Conservation (phyloP, 2,329 filamentous ascomycete genomes). For the Cryphonectria radicalis region DNA sequence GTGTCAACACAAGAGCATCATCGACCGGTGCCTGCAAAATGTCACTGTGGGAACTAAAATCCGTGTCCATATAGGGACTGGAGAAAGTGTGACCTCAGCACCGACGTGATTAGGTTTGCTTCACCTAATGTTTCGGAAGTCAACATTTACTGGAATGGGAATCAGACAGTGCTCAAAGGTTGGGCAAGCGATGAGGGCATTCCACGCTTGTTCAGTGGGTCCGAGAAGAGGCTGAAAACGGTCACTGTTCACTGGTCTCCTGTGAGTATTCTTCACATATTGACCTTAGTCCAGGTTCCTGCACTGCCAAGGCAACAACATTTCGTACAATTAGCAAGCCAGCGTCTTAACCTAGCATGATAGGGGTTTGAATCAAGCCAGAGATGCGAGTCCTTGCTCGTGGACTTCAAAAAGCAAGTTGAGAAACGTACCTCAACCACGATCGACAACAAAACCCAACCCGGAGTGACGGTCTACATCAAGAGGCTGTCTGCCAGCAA, state of each 20-base stretch:
- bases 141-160: constrained; percentile 13
- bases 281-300: neutral
- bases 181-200: constrained; percentile 10
- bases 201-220: neutral
- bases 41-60: neutral
- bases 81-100: constrained; percentile 16
- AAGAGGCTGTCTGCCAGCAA: neutral
- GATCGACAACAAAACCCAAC: too few relatives aligned
- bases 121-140: neutral
- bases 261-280: constrained; percentile 5
- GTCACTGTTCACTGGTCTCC: constrained; percentile 4
- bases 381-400: too few relatives aligned
- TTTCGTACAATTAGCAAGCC: too few relatives aligned
- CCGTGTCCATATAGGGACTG: constrained; percentile 6
- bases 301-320: neutral
- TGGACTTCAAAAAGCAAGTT: too few relatives aligned
- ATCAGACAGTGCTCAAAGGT: constrained; percentile 1
- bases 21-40: neutral
- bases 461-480: too few relatives aligned
- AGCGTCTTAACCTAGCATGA: too few relatives aligned
- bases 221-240: neutral
- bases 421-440: too few relatives aligned
- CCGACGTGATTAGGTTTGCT: constrained; percentile 9
- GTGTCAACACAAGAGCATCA: neutral
- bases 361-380: too few relatives aligned